Base-by-base conservation (phyloP, 805 yeast genomes). In the Naumovozyma dairenensis region DNA sequence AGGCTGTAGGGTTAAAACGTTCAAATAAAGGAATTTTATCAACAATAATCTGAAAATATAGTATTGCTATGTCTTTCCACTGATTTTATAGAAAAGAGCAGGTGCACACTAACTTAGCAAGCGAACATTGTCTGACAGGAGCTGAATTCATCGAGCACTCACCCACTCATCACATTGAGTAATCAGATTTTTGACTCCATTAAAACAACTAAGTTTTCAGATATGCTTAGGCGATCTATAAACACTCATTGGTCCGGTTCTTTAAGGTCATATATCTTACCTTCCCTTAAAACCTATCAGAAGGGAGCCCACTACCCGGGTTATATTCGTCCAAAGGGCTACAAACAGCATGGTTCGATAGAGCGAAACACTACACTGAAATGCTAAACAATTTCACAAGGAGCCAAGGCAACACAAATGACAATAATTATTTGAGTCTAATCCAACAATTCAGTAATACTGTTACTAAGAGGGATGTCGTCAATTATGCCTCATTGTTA, bases 321-420 rank as follows among this genome's bases (percentile, higher is more conserved):
- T 52, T 76, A 4, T 62, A 69, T 36, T 63, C 74, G 3, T 32
- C 62, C 1, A 41, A 60, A 28, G 74, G 76, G 7, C 47, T 74
- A n/a, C 48, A 66, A 10, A 69, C 64, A 37, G 66, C 71, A 3
- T 75, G 77, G 72, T 65, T 57, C 40, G 58, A 63, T 16, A 65
- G 74, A 45, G 60, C 67, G 3, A 53, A 56, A 3, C 21, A 39
- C 6, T 64, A 66, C 33, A 57, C 66, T 5, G 57, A 54, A 4
- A 60, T 60, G 16, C 53, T 74, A 34, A 69, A 71, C 46, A 48
- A 50, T 14, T 44, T 44, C 28, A 49, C 53, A n/a, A 38, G 44
- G 26, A 28, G 34, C 27, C 36, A 41, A 27, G 20, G 32, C 32
- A 43, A 43, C 4, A 31, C 44, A 7, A 49, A 53, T 9, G 45